A percentile compares a stretch with the other conserved stretches of the same genome.
phyloP scores from a whole-genome alignment of 2,329 filamentous ascomycete species.

The Beauveria rudraprayagi region DNA sequence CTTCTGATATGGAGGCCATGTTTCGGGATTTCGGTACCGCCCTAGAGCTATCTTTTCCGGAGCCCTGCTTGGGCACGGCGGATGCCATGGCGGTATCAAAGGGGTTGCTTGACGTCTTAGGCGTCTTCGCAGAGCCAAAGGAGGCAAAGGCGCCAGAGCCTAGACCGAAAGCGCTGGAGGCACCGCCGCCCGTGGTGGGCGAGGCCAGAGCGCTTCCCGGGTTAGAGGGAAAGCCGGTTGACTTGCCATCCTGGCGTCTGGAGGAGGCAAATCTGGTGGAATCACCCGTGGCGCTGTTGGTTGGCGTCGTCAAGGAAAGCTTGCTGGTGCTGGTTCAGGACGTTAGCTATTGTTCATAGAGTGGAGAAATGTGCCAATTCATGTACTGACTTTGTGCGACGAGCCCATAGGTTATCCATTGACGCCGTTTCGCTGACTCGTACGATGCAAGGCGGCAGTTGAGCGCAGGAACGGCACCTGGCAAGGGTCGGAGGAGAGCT shows the following conservation, averaged over 20 bases:
- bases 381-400: conserved; percentile 67
- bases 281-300: conserved; percentile 47
- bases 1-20: conserved; percentile 41
- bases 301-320: conserved; percentile 77
- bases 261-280: conserved; percentile 54
- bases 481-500: conserved; percentile 1
- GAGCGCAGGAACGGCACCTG: conserved; percentile 11
- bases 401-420: conserved; percentile 68
- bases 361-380: not conserved
- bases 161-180: conserved; percentile 84
- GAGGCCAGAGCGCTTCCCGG: conserved; percentile 64
- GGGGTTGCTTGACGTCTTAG: conserved; percentile 73
- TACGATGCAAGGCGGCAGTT: conserved; percentile 9
- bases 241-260: conserved; percentile 70
- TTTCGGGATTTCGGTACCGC: conserved; percentile 20
- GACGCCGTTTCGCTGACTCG: conserved; percentile 25
- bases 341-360: conserved; percentile 16
- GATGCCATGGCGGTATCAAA: conserved; percentile 65
- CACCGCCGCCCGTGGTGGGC: conserved; percentile 54
- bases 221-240: conserved; percentile 71
- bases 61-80: conserved; percentile 24
- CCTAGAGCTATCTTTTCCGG: conserved; percentile 26
- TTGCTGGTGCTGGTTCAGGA: conserved; percentile 62
- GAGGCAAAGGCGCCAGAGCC: conserved; percentile 94
- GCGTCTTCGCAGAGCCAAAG: conserved; percentile 72